phyloP scores from a whole-genome alignment of 2,329 filamentous ascomycete genomes.

The Pseudopyricularia javanii region DNA sequence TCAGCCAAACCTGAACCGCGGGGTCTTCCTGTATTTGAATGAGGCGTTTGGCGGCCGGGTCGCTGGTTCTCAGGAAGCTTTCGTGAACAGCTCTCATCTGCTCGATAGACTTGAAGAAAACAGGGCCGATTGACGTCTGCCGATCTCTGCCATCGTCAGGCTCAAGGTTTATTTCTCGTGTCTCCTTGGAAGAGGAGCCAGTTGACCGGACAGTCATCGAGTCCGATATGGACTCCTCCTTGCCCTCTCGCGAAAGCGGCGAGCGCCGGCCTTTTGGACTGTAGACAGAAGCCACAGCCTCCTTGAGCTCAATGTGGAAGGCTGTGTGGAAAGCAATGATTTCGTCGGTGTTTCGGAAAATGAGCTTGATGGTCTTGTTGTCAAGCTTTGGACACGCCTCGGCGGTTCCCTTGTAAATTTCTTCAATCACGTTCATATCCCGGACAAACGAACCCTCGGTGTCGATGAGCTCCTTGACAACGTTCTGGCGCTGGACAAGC shows the following conservation, averaged over 20 bases:
- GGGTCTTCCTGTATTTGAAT: conserved; percentile 51
- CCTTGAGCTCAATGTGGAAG: conserved; percentile 71
- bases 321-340: conserved; percentile 75
- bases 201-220: conserved; percentile 19
- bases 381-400: conserved; percentile 70
- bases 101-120: conserved; percentile 44
- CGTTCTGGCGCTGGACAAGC: conserved; percentile 68
- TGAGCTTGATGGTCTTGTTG: conserved; percentile 70
- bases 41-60: conserved; percentile 47
- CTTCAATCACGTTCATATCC: conserved; percentile 94
- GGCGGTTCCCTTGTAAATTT: conserved; percentile 93
- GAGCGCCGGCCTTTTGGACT: conserved; percentile 42
- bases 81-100: conserved; percentile 50
- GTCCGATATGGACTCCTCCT: conserved; percentile 15
- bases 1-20: conserved; percentile 70
- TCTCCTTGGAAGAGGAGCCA: conserved; percentile 16
- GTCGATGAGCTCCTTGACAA: conserved; percentile 84
- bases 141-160: conserved; percentile 40
- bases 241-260: conserved; percentile 25
- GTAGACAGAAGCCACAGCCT: conserved; percentile 69
- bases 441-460: conserved; percentile 85
- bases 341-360: conserved; percentile 89
- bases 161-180: conserved; percentile 19
- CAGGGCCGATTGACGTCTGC: conserved; percentile 36
- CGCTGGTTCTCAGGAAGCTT: conserved; percentile 50